Evolutionary conservation across 805 yeast genomes (phyloP), one percentile per base, ranked within the genome.

Genomic region (Clavispora carvajalis): DNA sequence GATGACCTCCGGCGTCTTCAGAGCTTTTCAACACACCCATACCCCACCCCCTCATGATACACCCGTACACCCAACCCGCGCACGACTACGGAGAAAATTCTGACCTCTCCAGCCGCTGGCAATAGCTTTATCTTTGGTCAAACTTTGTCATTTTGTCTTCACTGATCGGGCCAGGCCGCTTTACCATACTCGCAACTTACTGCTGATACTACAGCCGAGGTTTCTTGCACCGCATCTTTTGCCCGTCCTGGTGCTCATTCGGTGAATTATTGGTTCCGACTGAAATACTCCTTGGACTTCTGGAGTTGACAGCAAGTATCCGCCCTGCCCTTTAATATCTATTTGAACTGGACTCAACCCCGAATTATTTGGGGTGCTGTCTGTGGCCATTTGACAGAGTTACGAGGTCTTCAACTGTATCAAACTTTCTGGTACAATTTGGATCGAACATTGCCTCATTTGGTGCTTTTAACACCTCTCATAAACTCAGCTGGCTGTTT

Each of bases 131-230:
- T 12, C 18, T 28, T 15, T 8, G 12, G 10, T 15, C 17, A 28
- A 25, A 25, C 29, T 25, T 25, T 25, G 29, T 28, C 31, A 28
- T 15, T 16, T 26, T 33, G 36, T 19, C 25, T 19, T 22, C 16
- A 12, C 36, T 15, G 36, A 22, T 33, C 36, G 36, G 36, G 36
- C 36, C 36, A 8, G 36, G 36, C 36, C 36, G 36, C 24, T 33
- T 33, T 15, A 13, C 10, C 31, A 3, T 9, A 28, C 8, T 28
- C 18, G 31, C 31, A 28, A 7, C 16, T 13, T 13, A 2, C 31
- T 28, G 31, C 19, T 28, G 31, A 28, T 19, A 28, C 10, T 4
- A 28, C 31, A 28, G 31, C 31, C 18, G 31, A 16, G 31, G 16
- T 7, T 28, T 28, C 31, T 28, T 19, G 31, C 31, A 15, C 19